phyloP scores from a whole-genome alignment of 495 filamentous ascomycete species.

The Penicillium desertorum region DNA sequence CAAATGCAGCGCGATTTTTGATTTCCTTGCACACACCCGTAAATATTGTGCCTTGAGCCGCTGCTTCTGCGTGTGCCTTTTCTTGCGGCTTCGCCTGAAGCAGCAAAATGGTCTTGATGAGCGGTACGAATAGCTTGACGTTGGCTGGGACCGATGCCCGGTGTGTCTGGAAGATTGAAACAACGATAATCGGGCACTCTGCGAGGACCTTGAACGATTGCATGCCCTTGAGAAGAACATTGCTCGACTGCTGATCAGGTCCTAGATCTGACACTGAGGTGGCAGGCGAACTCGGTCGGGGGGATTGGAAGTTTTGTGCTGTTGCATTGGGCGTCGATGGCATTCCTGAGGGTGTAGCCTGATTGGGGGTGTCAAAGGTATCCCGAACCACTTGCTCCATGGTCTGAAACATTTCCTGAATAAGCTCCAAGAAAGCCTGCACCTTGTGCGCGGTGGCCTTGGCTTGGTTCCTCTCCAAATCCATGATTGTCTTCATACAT shows the following conservation, averaged over 20 bases:
- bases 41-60: constrained; percentile 72
- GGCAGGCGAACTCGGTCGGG: constrained; percentile 84
- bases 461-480: constrained; percentile 87
- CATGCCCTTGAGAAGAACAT: constrained; percentile 85
- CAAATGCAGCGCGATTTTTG: constrained; percentile 90
- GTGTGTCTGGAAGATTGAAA: constrained; percentile 95
- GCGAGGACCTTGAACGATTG: constrained; percentile 98
- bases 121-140: constrained; percentile 87
- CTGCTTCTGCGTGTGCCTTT: constrained; percentile 83
- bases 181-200: constrained; percentile 97
- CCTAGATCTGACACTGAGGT: constrained; percentile 74
- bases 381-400: constrained; percentile 92
- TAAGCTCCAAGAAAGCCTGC: constrained; percentile 85
- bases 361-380: constrained; percentile 76
- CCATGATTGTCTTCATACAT: constrained; percentile 97
- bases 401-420: constrained; percentile 91
- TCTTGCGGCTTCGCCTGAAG: constrained; percentile 93
- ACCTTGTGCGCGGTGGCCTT: constrained; percentile 77
- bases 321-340: constrained; percentile 76
- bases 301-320: constrained; percentile 74
- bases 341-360: constrained; percentile 62
- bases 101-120: constrained; percentile 86
- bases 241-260: constrained; percentile 75
- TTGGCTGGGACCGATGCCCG: constrained; percentile 73
- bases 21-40: constrained; percentile 93